Base-by-base conservation (phyloP, 257 asterid species). In the Gentiana straminea region DNA sequence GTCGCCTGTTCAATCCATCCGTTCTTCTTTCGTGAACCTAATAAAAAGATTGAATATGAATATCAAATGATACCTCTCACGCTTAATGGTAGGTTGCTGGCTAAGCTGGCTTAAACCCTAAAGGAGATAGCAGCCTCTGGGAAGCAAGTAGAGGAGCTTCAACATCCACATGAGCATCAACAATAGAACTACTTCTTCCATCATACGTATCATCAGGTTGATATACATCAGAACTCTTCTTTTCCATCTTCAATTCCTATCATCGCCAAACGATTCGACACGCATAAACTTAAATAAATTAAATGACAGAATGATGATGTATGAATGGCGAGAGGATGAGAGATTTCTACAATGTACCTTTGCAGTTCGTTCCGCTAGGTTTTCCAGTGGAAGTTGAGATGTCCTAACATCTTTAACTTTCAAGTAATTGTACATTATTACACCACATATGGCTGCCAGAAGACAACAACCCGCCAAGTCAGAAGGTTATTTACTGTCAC, bases 401-500 rank as follows among this genome's bases (percentile, higher is more conserved):
- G 81, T 70, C 13, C 82, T 74, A 44, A 69, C 84, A 51, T 83
- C 93, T 64, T 73, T 80, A 59, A 73, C 76, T 70, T 83, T 83
- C 79, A 83, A 62, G 70, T 83, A 83, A 63, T 83, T 80, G 70
- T 83, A 83, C 80, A 80, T 73, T 57, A 80, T 77, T 13, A 80
- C 99, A 46, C 99, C 99, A 49, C 86, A 77, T 61, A 92, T 81
- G 57, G 99, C 99, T 91, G 94, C 55, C 72, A 56, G 52, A 38
- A 11, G 49, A 32, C 52, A 13, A 50, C 24, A 24, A 24, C 24
- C 24, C 24, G 24, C 24, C 24, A 41, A 41, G 7, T 5, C 3
- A 41, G 10, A 5, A 41, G 46, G 46, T 5, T 24, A 3, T 41
- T 41, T 41, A 3, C 10, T 8, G 34, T 11, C 33, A 57, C 52